Base-by-base conservation (phyloP, 805 yeast genomes). In the Candida verbasci region DNA sequence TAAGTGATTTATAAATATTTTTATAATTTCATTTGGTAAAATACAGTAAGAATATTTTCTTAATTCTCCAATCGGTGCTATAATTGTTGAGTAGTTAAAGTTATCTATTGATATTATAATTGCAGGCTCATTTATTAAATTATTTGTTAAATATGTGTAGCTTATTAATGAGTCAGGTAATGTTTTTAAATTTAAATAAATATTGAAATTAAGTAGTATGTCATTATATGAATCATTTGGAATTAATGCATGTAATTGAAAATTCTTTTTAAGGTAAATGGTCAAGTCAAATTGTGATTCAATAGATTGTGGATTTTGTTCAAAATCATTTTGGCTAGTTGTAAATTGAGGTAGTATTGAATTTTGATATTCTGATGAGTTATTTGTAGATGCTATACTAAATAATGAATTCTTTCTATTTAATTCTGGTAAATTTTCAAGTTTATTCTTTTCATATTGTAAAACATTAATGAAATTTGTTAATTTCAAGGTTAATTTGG, bases 401-500 rank as follows among this genome's bases (percentile, higher is more conserved):
- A 37, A 41, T 24, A 41, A 21, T 5, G 44, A 41, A 20, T 29
- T 33, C 31, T 26, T 40, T 33, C 40, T 30, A 7, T 20, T 12
- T 14, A 34, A 24, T 12, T 30, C 9, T 8, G 18, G 14, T 25
- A 20, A 9, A 27, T 3, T 17, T 9, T 17, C 18, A 28, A n/a
- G 6, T 12, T 16, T 21, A 9, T 37, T 31, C 20, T 39, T 41
- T 29, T 50, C 52, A 23, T 43, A 42, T 23, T 48, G 49, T 6
- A 52, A 39, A 10, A 44, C 17, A 30, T 45, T 48, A 12, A 50
- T 46, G 8, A 53, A 41, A 24, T 46, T 47, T 6, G 85, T 72
- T 39, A 82, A 62, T 45, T 78, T 83, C 12, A 76, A 49, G n/a
- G 86, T 79, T 25, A 78, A 66, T 10, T 75, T 73, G 11, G 80